Evolutionary conservation across 371 early-diverging fungal species (phyloP).

Genomic region (Batkoa obscura): DNA sequence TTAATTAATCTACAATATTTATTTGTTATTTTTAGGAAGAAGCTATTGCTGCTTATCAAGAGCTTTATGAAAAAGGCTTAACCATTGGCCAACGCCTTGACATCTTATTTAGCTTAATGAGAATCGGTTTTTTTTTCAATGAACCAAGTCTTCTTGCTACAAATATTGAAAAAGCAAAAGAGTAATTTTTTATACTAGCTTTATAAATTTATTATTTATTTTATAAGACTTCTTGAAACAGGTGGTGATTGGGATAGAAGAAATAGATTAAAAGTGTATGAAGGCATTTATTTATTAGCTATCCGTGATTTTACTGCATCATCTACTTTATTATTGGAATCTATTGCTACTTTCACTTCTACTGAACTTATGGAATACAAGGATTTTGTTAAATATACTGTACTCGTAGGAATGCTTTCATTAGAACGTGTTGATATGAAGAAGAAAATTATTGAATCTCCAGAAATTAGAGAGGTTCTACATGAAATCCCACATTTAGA

Average conservation of each 20-base stretch:
- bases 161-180: slow-evolving; percentile 61
- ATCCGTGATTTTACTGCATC: slow-evolving; percentile 92
- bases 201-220: background rate
- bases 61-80: slow-evolving; percentile 64
- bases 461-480: slow-evolving; percentile 93
- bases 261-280: slow-evolving; percentile 96
- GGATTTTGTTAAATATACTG: slow-evolving; percentile 91
- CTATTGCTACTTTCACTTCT: slow-evolving; percentile 92
- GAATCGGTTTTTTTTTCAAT: slow-evolving; percentile 85
- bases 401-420: slow-evolving; percentile 73
- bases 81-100: slow-evolving; percentile 86
- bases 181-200: slow-evolving; percentile 12
- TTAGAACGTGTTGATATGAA: slow-evolving; percentile 86
- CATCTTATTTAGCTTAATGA: slow-evolving; percentile 72
- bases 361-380: slow-evolving; percentile 95
- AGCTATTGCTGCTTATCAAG: slow-evolving; percentile 63
- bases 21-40: slow-evolving; percentile 35
- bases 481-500: slow-evolving; percentile 71
- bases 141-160: slow-evolving; percentile 60
- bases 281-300: slow-evolving; percentile 83
- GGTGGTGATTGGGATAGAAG: slow-evolving; percentile 99
- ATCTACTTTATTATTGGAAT: slow-evolving; percentile 74
- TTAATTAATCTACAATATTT: background rate
- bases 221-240: slow-evolving; percentile 66
- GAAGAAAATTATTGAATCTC: slow-evolving; percentile 82